phyloP scores from a whole-genome alignment of 2,329 filamentous ascomycete species.

The Cladosporium velox region DNA sequence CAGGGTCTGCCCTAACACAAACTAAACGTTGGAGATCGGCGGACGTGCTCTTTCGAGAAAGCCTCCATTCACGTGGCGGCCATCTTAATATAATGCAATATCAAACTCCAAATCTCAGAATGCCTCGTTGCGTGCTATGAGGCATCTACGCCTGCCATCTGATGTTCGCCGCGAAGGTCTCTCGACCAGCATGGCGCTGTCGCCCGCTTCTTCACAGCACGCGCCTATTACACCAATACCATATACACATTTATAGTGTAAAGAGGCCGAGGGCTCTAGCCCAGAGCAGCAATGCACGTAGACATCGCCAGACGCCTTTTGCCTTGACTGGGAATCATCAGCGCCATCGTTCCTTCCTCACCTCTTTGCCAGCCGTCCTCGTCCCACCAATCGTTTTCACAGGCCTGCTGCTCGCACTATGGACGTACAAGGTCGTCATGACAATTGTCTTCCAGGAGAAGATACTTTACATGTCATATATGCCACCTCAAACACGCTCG shows the following conservation, averaged over 20 bases:
- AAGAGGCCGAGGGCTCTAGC: neutral
- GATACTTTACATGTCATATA: constrained; percentile 77
- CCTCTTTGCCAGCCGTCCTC: constrained; percentile 49
- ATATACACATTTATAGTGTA: neutral
- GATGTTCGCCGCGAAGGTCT: neutral
- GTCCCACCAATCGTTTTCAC: constrained; percentile 67
- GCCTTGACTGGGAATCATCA: neutral
- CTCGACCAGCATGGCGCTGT: neutral
- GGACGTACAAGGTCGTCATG: constrained; percentile 67
- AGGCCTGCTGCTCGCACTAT: constrained; percentile 66
- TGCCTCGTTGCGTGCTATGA: neutral
- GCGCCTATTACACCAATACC: neutral
- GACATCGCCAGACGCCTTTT: neutral
- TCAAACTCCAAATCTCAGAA: neutral
- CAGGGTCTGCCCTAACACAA: neutral
- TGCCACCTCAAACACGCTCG: constrained; percentile 68
- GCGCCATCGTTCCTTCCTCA: constrained; percentile 27
- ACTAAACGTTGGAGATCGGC: neutral
- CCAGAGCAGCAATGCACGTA: neutral
- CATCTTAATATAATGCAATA: neutral
- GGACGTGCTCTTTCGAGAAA: neutral
- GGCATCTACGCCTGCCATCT: neutral
- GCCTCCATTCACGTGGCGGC: neutral
- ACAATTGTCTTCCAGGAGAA: constrained; percentile 77
- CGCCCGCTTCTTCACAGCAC: neutral